Evolutionary conservation across 306 rosid species (phyloP), one percentile per base, ranked within the genome.

Genomic region (Acacia confusa): DNA sequence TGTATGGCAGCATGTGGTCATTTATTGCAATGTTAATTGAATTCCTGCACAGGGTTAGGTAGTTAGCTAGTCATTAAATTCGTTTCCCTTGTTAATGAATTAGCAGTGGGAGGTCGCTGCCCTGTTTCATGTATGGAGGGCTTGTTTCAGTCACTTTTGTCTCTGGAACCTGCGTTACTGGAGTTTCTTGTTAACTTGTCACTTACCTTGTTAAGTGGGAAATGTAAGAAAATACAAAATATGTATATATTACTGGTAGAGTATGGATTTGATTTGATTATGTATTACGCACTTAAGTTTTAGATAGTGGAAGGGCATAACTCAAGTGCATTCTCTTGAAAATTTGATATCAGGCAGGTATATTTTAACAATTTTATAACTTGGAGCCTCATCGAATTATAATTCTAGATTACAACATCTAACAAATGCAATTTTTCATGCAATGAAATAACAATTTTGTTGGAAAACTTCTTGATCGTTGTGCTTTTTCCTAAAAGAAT

Each of bases 1-100:
- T 40, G 78, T 75, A 38, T 79, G 81, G 66, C 38, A 74, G 82
- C 90, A 88, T 84, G 90, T 83, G 13, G 69, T 13, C 74, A 81
- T 76, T 76, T 83, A 20, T 30, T 20, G 20, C 40, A 64, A n/a
- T 9, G 52, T 22, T 6, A 40, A 78, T 53, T 43, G 13, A 61
- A 20, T 58, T 53, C 72, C 30, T 72, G 83, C 83, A 83, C 84
- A 81, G 89, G 66, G 74, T 71, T 67, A 30, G 20, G 52, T 44
- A 78, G 67, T 78, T 36, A 20, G 22, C 58, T 63, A 66, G 63
- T 78, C 57, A 27, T 36, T 72, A 28, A 13, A 81, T 17, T 67
- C 71, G 60, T 48, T 57, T 3, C 77, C 47, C 55, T 69, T 36
- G 43, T 58, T 25, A 19, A 58, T 32, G 17, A 36, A 73, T 47